Percentiles rank a stretch among this genome's conserved stretches.
These are phyloP conservation scores for Cyphellophora attinorum DNA, from an alignment of 2,329 filamentous ascomycete species.

Conservation along the genomic window DNA sequence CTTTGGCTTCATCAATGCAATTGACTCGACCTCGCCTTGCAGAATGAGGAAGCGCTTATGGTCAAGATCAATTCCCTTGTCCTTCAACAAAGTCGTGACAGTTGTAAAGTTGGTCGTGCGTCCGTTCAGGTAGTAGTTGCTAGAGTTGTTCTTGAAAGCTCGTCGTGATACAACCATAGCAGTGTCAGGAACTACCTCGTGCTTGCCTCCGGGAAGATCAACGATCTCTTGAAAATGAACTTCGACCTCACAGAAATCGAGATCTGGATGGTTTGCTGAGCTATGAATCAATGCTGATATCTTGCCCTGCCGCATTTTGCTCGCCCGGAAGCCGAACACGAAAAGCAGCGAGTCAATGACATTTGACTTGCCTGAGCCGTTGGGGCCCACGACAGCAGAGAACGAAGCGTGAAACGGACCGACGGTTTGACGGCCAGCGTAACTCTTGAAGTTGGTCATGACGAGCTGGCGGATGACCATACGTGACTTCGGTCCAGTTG, in stretches of 20 bases:
- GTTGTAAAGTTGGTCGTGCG: constrained; percentile 84
- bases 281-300: constrained; percentile 97
- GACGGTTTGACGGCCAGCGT: constrained; percentile 88
- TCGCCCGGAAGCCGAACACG: constrained; percentile 97
- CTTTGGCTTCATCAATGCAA: constrained; percentile 98
- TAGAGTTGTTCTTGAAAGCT: constrained; percentile 96
- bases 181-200: constrained; percentile 72
- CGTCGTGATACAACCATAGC: constrained; percentile 79
- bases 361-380: constrained; percentile 96
- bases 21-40: constrained; percentile 96
- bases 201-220: constrained; percentile 68
- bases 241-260: constrained; percentile 89
- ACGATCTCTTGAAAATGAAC: constrained; percentile 95
- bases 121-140: constrained; percentile 94
- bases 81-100: constrained; percentile 77
- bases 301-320: constrained; percentile 99
- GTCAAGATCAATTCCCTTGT: constrained; percentile 86
- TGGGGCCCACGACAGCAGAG: constrained; percentile 94
- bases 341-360: constrained; percentile 97
- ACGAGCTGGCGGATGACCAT: constrained; percentile 90
- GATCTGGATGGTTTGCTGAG: constrained; percentile 72
- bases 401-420: constrained; percentile 96
- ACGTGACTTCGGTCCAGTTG: constrained; percentile 67
- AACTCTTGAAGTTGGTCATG: constrained; percentile 97
- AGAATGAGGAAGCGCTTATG: constrained; percentile 97